A percentile compares a stretch with the other conserved stretches of the same genome.
Evolutionary conservation across 805 yeast species (phyloP).

Genomic region (Spencermartinsiella europaea): DNA sequence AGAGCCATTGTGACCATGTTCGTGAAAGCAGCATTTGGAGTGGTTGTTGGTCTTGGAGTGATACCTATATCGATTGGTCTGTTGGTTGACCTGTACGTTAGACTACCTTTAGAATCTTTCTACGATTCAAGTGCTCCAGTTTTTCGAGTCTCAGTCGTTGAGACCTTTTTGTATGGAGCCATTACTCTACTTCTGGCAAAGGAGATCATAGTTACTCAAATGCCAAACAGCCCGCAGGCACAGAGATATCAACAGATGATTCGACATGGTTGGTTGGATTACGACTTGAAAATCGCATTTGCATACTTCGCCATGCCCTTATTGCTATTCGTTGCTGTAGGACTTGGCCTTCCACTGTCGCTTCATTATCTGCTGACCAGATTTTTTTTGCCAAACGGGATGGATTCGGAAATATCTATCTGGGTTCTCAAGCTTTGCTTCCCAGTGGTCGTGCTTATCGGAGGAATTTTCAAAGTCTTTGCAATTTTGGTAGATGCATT

Average conservation of each 20-base stretch:
- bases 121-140: background rate
- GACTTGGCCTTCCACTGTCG: constrained; percentile 2
- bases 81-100: constrained; percentile 18
- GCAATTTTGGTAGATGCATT: constrained; percentile 2
- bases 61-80: constrained; percentile 17
- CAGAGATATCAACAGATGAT: constrained; percentile 15
- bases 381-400: background rate
- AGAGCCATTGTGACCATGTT: background rate
- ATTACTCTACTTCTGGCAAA: constrained; percentile 15
- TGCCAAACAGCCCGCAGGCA: constrained; percentile 12
- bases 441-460: constrained; percentile 12
- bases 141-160: constrained; percentile 3
- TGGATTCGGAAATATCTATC: background rate
- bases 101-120: background rate
- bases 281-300: constrained; percentile 8
- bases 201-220: constrained; percentile 5
- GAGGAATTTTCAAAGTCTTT: constrained; percentile 1
- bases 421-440: constrained; percentile 7
- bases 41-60: background rate
- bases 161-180: constrained; percentile 15
- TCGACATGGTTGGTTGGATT: constrained; percentile 12
- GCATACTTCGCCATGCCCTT: constrained; percentile 3
- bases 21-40: background rate
- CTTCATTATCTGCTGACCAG: constrained; percentile 5
- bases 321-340: background rate